A percentile compares a stretch with the other conserved stretches of the same genome.
These are phyloP conservation scores for Macaranga tanarius DNA, from an alignment of 441 rosid species.

Conservation along the genomic window DNA sequence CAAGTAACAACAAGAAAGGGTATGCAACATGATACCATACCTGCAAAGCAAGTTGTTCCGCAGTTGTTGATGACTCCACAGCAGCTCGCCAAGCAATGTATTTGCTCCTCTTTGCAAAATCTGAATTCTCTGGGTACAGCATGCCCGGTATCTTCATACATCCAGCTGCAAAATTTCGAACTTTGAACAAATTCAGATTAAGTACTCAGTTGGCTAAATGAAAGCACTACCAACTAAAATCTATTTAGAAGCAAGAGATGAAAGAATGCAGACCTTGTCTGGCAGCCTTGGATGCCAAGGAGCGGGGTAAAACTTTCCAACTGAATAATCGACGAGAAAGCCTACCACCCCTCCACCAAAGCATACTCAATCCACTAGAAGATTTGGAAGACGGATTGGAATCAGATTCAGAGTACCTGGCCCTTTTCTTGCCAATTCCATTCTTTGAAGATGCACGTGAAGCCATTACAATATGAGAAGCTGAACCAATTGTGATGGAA, in stretches of 20 bases:
- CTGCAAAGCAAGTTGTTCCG: slow-evolving; percentile 88
- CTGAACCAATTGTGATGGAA: slow-evolving; percentile 65
- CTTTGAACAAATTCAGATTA: slow-evolving; percentile 46
- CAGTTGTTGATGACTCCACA: slow-evolving; percentile 80
- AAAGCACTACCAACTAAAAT: slow-evolving; percentile 19
- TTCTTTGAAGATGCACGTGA: slow-evolving; percentile 62
- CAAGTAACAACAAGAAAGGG: not conserved
- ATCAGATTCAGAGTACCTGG: slow-evolving; percentile 48
- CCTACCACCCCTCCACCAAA: slow-evolving; percentile 98
- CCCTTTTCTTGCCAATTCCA: slow-evolving; percentile 63
- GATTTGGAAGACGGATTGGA: slow-evolving; percentile 49
- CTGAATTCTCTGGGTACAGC: slow-evolving; percentile 85
- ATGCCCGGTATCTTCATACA: slow-evolving; percentile 67
- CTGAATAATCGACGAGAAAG: slow-evolving; percentile 72
- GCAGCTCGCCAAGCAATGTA: slow-evolving; percentile 84
- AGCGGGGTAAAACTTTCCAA: slow-evolving; percentile 78
- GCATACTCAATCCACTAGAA: slow-evolving; percentile 61
- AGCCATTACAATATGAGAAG: slow-evolving; percentile 59
- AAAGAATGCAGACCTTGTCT: slow-evolving; percentile 68
- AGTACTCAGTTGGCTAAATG: slow-evolving; percentile 31
- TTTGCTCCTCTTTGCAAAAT: slow-evolving; percentile 80
- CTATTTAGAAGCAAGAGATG: slow-evolving; percentile 25
- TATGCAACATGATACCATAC: slow-evolving; percentile 33
- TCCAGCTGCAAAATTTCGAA: slow-evolving; percentile 73
- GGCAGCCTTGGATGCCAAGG: slow-evolving; percentile 80